These are phyloP conservation scores for Jaenimonas drosophilae DNA, from an alignment of 208 protist species.

Conservation along the genomic window DNA sequence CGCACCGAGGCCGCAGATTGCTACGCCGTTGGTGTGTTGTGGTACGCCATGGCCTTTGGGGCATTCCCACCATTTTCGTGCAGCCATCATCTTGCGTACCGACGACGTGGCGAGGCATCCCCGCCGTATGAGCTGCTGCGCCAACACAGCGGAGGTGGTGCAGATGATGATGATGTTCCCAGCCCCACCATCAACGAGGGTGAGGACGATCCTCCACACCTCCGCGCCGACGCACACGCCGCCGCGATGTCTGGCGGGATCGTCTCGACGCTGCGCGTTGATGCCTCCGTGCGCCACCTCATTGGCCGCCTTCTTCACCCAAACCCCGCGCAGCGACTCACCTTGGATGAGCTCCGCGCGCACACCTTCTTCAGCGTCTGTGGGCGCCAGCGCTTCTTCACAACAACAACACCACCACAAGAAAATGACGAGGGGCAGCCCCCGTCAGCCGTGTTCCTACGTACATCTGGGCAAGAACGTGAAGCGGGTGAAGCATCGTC, in stretches of 20 bases:
- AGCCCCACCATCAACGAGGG: neutral
- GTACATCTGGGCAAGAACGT: too few species aligned
- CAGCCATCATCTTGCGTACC: slow-evolving; percentile 3
- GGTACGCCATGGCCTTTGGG: slow-evolving; percentile 43
- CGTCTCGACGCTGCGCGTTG: neutral
- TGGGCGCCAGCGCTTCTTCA: slow-evolving; percentile 5
- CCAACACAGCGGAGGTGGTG: neutral
- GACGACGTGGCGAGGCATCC: slow-evolving; percentile 3
- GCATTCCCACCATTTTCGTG: slow-evolving; percentile 12
- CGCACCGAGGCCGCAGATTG: slow-evolving; percentile 16
- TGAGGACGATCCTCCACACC: neutral
- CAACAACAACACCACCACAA: slow-evolving; percentile 7
- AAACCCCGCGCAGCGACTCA: slow-evolving; percentile 16
- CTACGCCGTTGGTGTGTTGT: slow-evolving; percentile 49
- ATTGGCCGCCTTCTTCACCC: slow-evolving; percentile 15
- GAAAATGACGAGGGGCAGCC: too few species aligned
- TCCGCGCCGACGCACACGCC: neutral
- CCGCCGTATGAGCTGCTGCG: slow-evolving; percentile 7
- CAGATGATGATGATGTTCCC: too few species aligned
- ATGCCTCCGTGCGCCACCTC: neutral
- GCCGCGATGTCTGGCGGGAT: too few species aligned
- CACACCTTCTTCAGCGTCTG: slow-evolving; percentile 12
- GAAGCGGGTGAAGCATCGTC: too few species aligned
- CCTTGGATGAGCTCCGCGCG: slow-evolving; percentile 13
- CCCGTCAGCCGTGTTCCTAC: too few species aligned